Evolutionary conservation across 2,329 filamentous ascomycete genomes (phyloP), one percentile per base, ranked within the genome.

Genomic region (Penicillium sp.): DNA sequence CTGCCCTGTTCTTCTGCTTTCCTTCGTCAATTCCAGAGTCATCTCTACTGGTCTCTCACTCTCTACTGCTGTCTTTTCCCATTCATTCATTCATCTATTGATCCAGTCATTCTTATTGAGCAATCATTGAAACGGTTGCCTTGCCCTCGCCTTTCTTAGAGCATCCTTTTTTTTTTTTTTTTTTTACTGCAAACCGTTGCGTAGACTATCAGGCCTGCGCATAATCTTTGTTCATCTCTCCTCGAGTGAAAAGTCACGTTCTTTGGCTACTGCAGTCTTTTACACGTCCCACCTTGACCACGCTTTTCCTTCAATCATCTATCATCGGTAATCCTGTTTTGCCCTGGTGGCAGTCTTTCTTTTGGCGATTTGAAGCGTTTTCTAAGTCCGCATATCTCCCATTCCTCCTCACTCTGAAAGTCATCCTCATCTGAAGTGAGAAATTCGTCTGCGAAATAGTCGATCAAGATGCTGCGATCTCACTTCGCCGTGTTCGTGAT

Each of bases 391-490:
- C 11, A 3, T 32, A 8, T 32, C 29, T 32, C 34, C 5, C 11
- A 26, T 39, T 12, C 25, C 4, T n/a, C 5, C 26, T n/a, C 41
- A 36, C 11, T n/a, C 26, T 18, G 27, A 25, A 28, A 6, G 27
- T 27, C 24, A 13, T 33, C 12, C 7, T 28, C 43, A 26, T 13
- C 36, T 47, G 33, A 38, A 27, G 46, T 25, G 8, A 26, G 44
- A 39, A 9, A 29, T 43, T 36, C 35, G 41, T 47, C 33, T 40
- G 39, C 28, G 54, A 39, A 34, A 42, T 34, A 7, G 29, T 18
- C 35, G 13, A 39, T 29, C 50, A 51, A 45, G 13, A 61, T 62
- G 59, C 36, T 49, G 39, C 40, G 55, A 47, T 24, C 37, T 43
- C 48, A 38, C 28, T 47, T 49, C 35, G 32, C 43, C 37, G 33